Conservation (phyloP, 2,329 filamentous ascomycete species). For the Arachnomyces sp. region DNA sequence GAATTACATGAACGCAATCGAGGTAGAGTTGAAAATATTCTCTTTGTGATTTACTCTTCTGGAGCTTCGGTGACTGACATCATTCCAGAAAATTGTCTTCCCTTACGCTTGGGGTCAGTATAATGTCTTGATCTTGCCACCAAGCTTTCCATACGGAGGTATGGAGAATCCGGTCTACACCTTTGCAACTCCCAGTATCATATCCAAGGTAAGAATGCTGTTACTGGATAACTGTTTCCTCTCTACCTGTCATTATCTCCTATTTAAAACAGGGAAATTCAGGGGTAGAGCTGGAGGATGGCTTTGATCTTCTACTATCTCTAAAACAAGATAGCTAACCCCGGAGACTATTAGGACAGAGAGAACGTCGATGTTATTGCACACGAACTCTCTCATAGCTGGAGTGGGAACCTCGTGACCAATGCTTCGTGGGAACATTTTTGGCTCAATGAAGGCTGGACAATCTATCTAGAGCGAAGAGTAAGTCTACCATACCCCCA, state of each 20-base stretch:
- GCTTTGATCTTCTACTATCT: neutral
- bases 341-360: conserved; percentile 45
- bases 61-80: conserved; percentile 10
- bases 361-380: conserved; percentile 96
- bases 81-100: conserved; percentile 55
- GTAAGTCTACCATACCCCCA: conserved; percentile 20
- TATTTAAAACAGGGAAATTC: neutral
- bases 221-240: neutral
- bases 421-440: conserved; percentile 49
- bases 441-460: conserved; percentile 75
- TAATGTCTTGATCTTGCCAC: conserved; percentile 83
- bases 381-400: conserved; percentile 68
- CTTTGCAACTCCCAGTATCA: conserved; percentile 89
- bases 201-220: conserved; percentile 57
- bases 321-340: neutral
- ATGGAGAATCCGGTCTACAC: conserved; percentile 88
- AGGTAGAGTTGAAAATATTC: conserved; percentile 46
- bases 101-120: conserved; percentile 93
- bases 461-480: conserved; percentile 84
- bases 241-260: neutral
- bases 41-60: neutral
- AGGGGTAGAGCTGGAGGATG: neutral
- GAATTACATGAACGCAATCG: conserved; percentile 80
- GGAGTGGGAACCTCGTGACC: conserved; percentile 72
- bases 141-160: conserved; percentile 82